These are phyloP conservation scores for Wakefieldia striispora DNA, from an alignment of 768 basidiomycete genomes.

Conservation along the genomic window DNA sequence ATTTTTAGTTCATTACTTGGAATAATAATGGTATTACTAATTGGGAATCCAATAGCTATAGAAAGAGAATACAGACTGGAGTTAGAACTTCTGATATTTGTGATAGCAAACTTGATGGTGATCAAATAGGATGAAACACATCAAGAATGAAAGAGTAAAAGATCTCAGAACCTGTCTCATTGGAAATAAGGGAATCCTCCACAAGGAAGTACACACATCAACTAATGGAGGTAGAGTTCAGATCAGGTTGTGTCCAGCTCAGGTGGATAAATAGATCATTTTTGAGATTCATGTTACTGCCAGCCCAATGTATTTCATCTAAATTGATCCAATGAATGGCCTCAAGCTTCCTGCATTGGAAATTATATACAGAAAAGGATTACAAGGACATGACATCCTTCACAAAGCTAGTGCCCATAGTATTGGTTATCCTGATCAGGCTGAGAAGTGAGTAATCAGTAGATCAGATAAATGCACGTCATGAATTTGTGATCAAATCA, in stretches of 20 bases:
- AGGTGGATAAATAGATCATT: no score
- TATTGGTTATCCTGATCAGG: background rate
- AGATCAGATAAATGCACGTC: background rate
- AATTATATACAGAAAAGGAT: background rate
- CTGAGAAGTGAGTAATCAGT: background rate
- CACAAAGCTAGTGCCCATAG: no score
- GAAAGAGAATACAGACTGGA: constrained; percentile 37
- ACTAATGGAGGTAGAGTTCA: background rate
- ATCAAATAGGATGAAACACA: constrained; percentile 55
- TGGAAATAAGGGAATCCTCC: constrained; percentile 51
- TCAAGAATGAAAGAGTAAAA: constrained; percentile 47
- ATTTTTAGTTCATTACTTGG: no score
- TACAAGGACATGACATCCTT: no score
- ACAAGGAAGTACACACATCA: constrained; percentile 41
- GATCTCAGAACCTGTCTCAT: constrained; percentile 54
- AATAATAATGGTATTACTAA: no score
- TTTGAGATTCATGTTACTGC: no score
- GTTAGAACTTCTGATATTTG: constrained; percentile 46
- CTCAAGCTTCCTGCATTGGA: background rate
- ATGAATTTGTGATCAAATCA: background rate
- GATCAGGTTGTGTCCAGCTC: no score
- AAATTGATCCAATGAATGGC: no score
- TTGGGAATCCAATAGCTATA: no score
- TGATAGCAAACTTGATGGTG: constrained; percentile 48
- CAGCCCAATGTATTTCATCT: no score